A percentile compares a stretch with the other conserved stretches of the same genome.
These are phyloP conservation scores for Paraconiothyrium brasiliense DNA, from an alignment of 2,329 filamentous ascomycete genomes.

Conservation along the genomic window DNA sequence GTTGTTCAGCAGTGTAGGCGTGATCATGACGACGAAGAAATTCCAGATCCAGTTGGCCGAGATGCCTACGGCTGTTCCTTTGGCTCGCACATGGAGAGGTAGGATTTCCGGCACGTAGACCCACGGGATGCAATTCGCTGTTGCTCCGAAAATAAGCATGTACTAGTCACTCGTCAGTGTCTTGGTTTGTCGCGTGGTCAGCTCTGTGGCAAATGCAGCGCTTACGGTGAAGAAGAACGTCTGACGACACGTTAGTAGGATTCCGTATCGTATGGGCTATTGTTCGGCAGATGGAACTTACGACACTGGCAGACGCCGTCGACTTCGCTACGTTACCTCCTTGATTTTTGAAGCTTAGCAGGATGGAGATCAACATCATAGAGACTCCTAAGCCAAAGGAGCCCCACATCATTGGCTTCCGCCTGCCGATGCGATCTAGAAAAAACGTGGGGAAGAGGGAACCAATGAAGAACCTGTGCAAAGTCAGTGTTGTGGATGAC, in stretches of 20 bases:
- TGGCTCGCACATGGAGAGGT: conserved; percentile 60
- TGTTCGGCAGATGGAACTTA: conserved; percentile 8
- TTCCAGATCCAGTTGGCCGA: conserved; percentile 61
- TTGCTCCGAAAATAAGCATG: conserved; percentile 37
- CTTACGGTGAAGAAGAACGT: conserved; percentile 59
- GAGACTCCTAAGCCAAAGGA: conserved; percentile 41
- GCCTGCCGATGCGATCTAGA: conserved; percentile 42
- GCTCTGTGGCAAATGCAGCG: not conserved
- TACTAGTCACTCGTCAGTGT: conserved; percentile 22
- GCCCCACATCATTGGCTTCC: conserved; percentile 45
- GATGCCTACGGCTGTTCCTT: conserved; percentile 61
- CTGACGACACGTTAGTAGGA: conserved; percentile 2
- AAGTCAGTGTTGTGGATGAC: not conserved
- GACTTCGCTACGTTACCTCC: conserved; percentile 46
- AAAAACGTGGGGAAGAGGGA: conserved; percentile 52
- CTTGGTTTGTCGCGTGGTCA: not conserved
- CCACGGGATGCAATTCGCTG: conserved; percentile 55
- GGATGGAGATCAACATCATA: conserved; percentile 47
- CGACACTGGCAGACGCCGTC: conserved; percentile 57
- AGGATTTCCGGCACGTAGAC: conserved; percentile 62
- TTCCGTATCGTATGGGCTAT: not conserved
- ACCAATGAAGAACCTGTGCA: conserved; percentile 36
- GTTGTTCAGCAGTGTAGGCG: conserved; percentile 58
- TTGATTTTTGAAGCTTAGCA: conserved; percentile 54
- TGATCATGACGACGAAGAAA: conserved; percentile 64